Evolutionary conservation across 768 basidiomycete species (phyloP).

Genomic region (Suillus hirtellus): DNA sequence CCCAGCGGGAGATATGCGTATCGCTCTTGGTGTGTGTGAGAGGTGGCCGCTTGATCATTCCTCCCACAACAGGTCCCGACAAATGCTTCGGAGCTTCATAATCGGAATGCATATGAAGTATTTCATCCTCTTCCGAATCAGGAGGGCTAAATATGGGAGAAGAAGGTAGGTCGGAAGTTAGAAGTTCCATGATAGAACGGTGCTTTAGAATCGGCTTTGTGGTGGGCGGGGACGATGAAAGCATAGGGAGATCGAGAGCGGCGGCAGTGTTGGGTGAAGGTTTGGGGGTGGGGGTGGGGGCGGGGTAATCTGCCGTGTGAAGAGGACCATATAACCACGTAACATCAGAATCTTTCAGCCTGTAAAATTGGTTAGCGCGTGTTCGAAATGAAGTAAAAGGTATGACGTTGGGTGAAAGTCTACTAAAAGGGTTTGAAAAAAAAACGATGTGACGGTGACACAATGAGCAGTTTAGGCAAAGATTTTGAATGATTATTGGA

Average conservation of each 20-base stretch:
- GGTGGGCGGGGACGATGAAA: conserved; percentile 34
- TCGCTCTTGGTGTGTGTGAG: conserved; percentile 87
- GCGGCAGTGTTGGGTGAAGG: conserved; percentile 39
- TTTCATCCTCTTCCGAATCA: conserved; percentile 52
- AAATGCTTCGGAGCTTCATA: conserved; percentile 16
- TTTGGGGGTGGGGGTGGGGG: conserved; percentile 61
- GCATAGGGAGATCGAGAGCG: conserved; percentile 37
- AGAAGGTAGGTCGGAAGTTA: conserved; percentile 68
- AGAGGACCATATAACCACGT: conserved; percentile 99
- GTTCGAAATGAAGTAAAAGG: conserved; percentile 1
- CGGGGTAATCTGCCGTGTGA: conserved; percentile 89
- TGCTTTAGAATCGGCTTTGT: conserved; percentile 94
- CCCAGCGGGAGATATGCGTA: conserved; percentile 69
- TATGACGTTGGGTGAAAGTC: not conserved
- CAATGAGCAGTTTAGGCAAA: conserved; percentile 8
- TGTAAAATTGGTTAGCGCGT: conserved; percentile 35
- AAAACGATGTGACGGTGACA: conserved; percentile 11
- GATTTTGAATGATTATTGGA: not conserved
- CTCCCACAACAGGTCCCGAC: conserved; percentile 1
- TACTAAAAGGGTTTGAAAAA: not conserved
- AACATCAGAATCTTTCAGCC: conserved; percentile 99
- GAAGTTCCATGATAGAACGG: conserved; percentile 87
- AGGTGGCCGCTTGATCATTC: conserved; percentile 44
- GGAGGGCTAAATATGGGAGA: conserved; percentile 63
- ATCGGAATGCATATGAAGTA: conserved; percentile 21